phyloP scores from a whole-genome alignment of 139 green algal genomes.

The Penium margaritaceum region DNA sequence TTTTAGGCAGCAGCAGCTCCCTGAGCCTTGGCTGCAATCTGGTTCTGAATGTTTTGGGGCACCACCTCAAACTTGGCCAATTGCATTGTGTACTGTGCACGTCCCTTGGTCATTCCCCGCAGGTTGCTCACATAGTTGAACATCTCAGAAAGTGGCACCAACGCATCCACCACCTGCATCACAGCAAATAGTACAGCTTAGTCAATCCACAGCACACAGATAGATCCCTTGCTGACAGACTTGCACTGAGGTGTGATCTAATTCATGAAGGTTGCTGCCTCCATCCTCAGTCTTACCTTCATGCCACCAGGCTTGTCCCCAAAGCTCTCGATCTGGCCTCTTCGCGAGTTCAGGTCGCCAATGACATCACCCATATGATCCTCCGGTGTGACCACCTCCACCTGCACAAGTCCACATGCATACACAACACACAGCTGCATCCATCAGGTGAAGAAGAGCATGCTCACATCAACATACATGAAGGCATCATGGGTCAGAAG shows the following conservation, averaged over 20 bases:
- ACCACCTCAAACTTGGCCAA: slow-evolving; percentile 85
- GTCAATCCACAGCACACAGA: no score
- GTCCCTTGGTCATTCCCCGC: slow-evolving; percentile 90
- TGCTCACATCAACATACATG: no score
- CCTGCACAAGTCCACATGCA: no score
- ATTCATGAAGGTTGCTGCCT: no score
- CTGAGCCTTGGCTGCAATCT: slow-evolving; percentile 59
- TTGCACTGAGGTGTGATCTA: no score
- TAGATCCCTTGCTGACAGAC: no score
- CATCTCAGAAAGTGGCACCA: slow-evolving; percentile 91
- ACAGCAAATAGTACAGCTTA: no score
- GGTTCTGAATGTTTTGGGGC: slow-evolving; percentile 84
- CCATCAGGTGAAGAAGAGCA: no score
- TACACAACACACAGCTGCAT: no score
- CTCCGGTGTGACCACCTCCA: slow-evolving; percentile 72
- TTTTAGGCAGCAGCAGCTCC: slow-evolving; percentile 11
- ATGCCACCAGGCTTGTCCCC: slow-evolving; percentile 85
- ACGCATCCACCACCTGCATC: slow-evolving; percentile 64
- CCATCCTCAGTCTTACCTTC: slow-evolving; percentile 73
- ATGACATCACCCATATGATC: slow-evolving; percentile 90
- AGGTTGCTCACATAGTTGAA: slow-evolving; percentile 94
- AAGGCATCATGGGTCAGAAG: no score
- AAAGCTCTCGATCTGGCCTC: slow-evolving; percentile 81
- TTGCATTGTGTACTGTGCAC: slow-evolving; percentile 91
- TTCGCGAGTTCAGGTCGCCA: slow-evolving; percentile 92